Base-by-base conservation (phyloP, 805 yeast genomes). In the Wickerhamomyces bisporus region DNA sequence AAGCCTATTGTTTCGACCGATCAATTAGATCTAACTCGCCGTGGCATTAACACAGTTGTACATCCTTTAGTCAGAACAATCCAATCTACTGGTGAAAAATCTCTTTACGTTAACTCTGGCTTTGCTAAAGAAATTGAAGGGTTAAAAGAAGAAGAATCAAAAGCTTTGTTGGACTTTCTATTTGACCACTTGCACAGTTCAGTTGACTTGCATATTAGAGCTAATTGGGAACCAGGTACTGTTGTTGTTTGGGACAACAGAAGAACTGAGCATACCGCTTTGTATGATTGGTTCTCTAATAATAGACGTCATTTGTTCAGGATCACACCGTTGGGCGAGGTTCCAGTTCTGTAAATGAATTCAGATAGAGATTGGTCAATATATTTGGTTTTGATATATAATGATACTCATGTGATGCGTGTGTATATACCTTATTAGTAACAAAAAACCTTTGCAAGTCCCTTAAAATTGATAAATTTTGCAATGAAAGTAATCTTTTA, bases 181-280 rank as follows among this genome's bases (percentile, higher is more conserved):
- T 70, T 66, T 52, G 57, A 62, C 34, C 76, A 75, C 48, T 61
- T 77, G 25, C 67, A 70, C 33, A 59, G 60, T 39, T 58, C 61
- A 39, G 52, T 69, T 30, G 82, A 77, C 50, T 67, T 77, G 45
- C 81, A 79, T 41, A 65, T 77, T 39, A 70, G 85, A 51, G 80
- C 81, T 32, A 66, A 54, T 38, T 81, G 85, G 84, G 75, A 73
- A 53, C 72, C 73, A 37, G 67, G 69, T 27, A 72, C 84, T 6
- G 77, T 80, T 41, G 83, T 75, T 27, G 58, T 79, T 20, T 81
- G 86, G 86, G 86, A 80, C 53, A 81, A 80, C 65, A 73, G 86
- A 54, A 63, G 75, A 46, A 68, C 75, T 15, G 61, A 68, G 23
- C 86, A 81, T 58, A 62, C 79, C n/a, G 82, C 85, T 18, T 65